phyloP scores from a whole-genome alignment of 768 basidiomycete genomes.

The Mycena sanguinolenta region DNA sequence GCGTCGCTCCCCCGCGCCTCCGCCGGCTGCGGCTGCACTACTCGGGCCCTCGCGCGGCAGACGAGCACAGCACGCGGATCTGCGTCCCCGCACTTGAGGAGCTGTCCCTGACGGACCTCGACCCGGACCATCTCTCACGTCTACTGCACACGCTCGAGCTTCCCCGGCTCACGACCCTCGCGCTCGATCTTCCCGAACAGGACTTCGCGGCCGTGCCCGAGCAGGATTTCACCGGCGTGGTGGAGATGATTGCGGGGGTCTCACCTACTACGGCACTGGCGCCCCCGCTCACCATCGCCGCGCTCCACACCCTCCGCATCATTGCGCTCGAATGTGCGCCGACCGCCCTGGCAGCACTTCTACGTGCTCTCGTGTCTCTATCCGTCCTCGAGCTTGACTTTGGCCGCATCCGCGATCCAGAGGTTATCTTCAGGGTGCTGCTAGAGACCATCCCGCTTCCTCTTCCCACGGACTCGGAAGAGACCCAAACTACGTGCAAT shows the following conservation, averaged over 20 bases:
- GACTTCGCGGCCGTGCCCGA: conserved; percentile 62
- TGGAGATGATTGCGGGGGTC: conserved; percentile 36
- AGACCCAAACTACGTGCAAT: neutral
- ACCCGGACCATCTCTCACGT: conserved; percentile 64
- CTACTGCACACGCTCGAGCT: conserved; percentile 61
- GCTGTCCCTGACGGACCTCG: conserved; percentile 67
- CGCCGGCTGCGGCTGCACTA: conserved; percentile 66
- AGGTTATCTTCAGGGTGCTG: conserved; percentile 52
- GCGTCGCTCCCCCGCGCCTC: conserved; percentile 60
- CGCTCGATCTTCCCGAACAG: conserved; percentile 68
- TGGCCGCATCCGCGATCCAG: conserved; percentile 48
- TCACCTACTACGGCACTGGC: conserved; percentile 1
- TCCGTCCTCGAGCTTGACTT: conserved; percentile 60
- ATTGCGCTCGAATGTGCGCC: conserved; percentile 58
- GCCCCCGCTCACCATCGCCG: conserved; percentile 44
- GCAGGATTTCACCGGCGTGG: conserved; percentile 64
- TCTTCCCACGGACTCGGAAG: conserved; percentile 9
- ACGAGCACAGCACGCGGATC: conserved; percentile 48
- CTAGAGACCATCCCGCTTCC: conserved; percentile 40
- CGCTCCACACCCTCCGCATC: conserved; percentile 54
- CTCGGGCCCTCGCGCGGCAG: conserved; percentile 62
- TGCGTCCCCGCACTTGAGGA: conserved; percentile 55
- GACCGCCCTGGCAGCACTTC: conserved; percentile 50
- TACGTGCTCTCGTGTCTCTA: conserved; percentile 51
- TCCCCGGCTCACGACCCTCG: conserved; percentile 59